These are phyloP conservation scores for Globisporangium echinulatum DNA, from an alignment of 352 stramenopile genomes.

Conservation along the genomic window DNA sequence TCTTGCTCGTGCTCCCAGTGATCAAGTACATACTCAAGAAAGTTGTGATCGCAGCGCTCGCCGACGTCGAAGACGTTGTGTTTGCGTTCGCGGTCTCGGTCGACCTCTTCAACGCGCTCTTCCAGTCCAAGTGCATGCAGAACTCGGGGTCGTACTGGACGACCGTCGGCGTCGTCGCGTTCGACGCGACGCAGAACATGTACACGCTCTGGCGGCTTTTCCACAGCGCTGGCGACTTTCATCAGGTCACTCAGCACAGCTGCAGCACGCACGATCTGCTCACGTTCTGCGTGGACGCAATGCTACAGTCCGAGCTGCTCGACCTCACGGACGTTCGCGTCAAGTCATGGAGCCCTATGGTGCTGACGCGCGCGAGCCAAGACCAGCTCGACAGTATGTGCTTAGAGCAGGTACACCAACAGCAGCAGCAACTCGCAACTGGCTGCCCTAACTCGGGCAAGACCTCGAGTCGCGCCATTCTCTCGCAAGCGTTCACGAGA, in stretches of 20 bases:
- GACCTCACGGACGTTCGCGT: not conserved
- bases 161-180: constrained; percentile 11
- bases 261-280: not conserved
- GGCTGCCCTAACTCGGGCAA: not conserved
- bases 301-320: not conserved
- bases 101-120: constrained; percentile 15
- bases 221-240: not conserved
- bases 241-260: not conserved
- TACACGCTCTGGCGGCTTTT: constrained; percentile 3
- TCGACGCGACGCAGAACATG: constrained; percentile 6
- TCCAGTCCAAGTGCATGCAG: constrained; percentile 19
- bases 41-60: not conserved
- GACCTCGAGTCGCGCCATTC: not conserved
- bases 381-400: not conserved
- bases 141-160: constrained; percentile 8
- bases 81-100: not conserved
- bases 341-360: constrained; percentile 1
- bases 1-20: constrained; percentile 10
- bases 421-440: not conserved
- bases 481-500: not conserved
- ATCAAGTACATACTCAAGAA: constrained; percentile 11
- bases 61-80: constrained; percentile 6
- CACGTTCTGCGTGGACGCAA: not conserved
- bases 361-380: not conserved
- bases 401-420: constrained; percentile 3